A percentile compares a stretch with the other conserved stretches of the same genome.
Evolutionary conservation across 495 filamentous ascomycete species (phyloP).

Genomic region (Hypomontagnella monticulosa): DNA sequence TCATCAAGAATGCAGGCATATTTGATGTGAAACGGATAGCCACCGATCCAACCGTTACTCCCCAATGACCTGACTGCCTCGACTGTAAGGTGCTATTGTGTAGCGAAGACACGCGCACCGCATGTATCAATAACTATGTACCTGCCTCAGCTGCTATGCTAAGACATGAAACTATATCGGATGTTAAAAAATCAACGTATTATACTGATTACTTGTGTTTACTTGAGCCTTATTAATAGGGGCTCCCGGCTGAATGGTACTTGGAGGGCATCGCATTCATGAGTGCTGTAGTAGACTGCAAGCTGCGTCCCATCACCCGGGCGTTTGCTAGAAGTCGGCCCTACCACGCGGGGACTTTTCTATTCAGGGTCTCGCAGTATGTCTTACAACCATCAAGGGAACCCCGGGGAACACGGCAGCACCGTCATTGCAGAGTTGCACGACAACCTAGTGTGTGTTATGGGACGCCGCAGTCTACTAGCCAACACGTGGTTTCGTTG

Average conservation of each 20-base stretch:
- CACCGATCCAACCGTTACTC: not conserved
- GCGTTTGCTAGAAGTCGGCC: slow-evolving; percentile 17
- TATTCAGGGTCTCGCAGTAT: slow-evolving; percentile 15
- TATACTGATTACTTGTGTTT: not conserved
- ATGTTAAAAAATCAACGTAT: slow-evolving; percentile 23
- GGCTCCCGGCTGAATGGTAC: slow-evolving; percentile 21
- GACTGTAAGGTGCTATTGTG: slow-evolving; percentile 33
- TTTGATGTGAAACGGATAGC: slow-evolving; percentile 11
- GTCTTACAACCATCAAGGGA: slow-evolving; percentile 23
- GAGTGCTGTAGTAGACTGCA: slow-evolving; percentile 11
- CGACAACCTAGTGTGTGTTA: not conserved
- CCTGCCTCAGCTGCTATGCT: too few species aligned
- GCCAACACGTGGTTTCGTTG: slow-evolving; percentile 28
- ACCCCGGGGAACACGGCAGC: slow-evolving; percentile 30
- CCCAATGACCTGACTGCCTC: slow-evolving; percentile 11
- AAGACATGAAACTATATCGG: slow-evolving; percentile 11
- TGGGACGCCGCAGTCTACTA: not conserved
- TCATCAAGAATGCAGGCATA: slow-evolving; percentile 11
- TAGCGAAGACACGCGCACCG: slow-evolving; percentile 1
- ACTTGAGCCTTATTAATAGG: slow-evolving; percentile 3
- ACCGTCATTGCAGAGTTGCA: slow-evolving; percentile 15
- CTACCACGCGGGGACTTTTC: slow-evolving; percentile 32
- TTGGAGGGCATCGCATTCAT: not conserved
- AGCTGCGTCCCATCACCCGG: slow-evolving; percentile 22
- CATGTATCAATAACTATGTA: slow-evolving; percentile 6